Evolutionary conservation across 164 flowering plant species (phyloP).

Genomic region (Paratinospora sagittata): DNA sequence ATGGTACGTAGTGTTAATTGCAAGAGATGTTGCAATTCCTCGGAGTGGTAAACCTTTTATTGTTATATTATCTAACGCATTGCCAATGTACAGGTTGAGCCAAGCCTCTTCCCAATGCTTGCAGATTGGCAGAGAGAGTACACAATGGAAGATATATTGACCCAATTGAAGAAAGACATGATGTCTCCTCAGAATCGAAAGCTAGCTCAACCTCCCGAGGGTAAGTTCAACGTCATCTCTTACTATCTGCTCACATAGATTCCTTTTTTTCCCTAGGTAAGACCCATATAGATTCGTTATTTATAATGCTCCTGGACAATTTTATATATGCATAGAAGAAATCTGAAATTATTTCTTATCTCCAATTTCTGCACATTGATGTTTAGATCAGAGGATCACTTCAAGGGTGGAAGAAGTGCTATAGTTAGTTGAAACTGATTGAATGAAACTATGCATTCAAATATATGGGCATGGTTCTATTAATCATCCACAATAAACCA

Average conservation of each 20-base stretch:
- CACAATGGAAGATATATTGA: slow-evolving; percentile 75
- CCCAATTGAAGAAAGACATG: slow-evolving; percentile 81
- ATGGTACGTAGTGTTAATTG: slow-evolving; percentile 39
- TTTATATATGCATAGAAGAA: too few relatives aligned
- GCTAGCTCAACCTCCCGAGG: slow-evolving; percentile 78
- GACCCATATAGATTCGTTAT: too few relatives aligned
- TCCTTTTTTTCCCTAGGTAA: background rate
- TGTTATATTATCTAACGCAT: slow-evolving; percentile 7
- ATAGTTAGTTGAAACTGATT: background rate
- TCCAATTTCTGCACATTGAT: background rate
- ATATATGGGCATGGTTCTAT: background rate
- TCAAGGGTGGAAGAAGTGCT: background rate
- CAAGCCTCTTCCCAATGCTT: slow-evolving; percentile 65
- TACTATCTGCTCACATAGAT: background rate
- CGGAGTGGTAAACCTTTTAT: background rate
- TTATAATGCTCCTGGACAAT: too few relatives aligned
- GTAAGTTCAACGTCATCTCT: slow-evolving; percentile 19
- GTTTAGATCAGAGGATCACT: background rate
- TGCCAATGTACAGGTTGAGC: slow-evolving; percentile 52
- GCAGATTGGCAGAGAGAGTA: slow-evolving; percentile 64
- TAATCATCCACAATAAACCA: too few relatives aligned
- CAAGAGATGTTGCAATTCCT: background rate
- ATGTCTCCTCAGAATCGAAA: slow-evolving; percentile 69
- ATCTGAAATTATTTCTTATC: too few relatives aligned
- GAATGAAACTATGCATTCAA: background rate